Base-by-base conservation (phyloP, 2,329 filamentous ascomycete species). In the Curvularia spicifera region DNA sequence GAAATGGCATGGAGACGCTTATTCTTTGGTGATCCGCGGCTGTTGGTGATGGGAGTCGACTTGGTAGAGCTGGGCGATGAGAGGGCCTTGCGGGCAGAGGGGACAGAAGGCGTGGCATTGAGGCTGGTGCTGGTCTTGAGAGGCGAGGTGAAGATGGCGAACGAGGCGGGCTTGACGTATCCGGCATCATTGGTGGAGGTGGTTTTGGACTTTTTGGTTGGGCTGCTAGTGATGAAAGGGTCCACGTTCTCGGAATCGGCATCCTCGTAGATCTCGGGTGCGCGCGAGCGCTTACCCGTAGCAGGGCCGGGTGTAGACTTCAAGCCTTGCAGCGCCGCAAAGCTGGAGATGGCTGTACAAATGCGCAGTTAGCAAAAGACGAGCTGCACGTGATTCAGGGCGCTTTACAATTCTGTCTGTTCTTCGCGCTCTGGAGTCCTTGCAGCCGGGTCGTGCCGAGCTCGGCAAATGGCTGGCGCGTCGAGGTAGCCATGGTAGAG, bases 1-100 rank as follows among this genome's bases (percentile, higher is more conserved):
- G 85, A 87, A 42, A 92, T 82, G 62, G 92, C 86, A 51, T 87
- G 86, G 28, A 87, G 81, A 59, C 87, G 86, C 79, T 91, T 93
- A 68, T 82, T 78, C 69, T 89, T 90, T 2, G 92, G 91, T 3
- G 91, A 95, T 61, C 92, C 90, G 47, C 92, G 66, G 90, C 91
- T 40, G 44, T 76, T 77, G 57, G 72, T 75, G 56, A 80, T 80
- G 53, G 79, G 76, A 3, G 80, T 78, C 12, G 78, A 76, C 47
- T 74, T 75, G 55, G 77, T 75, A 6, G 79, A 78, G 53, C 75
- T 76, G 29, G 78, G 75, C 47, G 79, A 76, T 61, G 79, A 72
- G 68, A 79, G 65, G 54, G 78, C 73, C 71, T 80, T 71, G 68
- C 74, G 69, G 52, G 74, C 64, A 24, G 71, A 73, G 8, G 71